Base-by-base conservation (phyloP, 31 red algal species). In the Odonthalia washingtoniensis region DNA sequence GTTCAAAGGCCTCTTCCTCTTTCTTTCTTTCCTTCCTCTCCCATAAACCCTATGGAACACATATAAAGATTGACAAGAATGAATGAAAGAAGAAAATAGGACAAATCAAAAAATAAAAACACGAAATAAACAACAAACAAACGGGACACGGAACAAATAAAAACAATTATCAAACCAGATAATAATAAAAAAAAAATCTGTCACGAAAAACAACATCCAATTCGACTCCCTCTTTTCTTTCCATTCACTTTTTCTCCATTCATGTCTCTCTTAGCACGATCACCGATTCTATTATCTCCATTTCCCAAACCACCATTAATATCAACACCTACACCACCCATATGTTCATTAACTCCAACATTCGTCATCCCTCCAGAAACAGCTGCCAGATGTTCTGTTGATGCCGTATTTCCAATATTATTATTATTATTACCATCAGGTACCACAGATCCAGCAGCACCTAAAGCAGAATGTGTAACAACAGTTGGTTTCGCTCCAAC, bases 401-500 rank as follows among this genome's bases (percentile, higher is more conserved):
- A 73, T 1, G 73, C 33, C 33, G 82, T 35, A 63, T 60, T 67
- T n/a, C n/a, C n/a, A n/a, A n/a, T n/a, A n/a, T n/a, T n/a, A n/a
- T n/a, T n/a, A n/a, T n/a, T n/a, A n/a, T n/a, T n/a, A n/a, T n/a
- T n/a, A n/a, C n/a, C n/a, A 9, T 87, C 90, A 9, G 52, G 79
- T 28, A 82, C 16, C 31, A 76, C 5, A 21, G 36, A 64, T 26
- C 90, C 83, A 3, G 83, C 82, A 30, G 90, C 76, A 42, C 83
- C 90, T 27, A 92, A 66, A 4, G 73, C 90, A 52, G 73, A 84
- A 64, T 91, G 80, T 39, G 79, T 91, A 1, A 91, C 89, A 43
- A 91, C 89, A 27, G 89, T 91, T 72, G 82, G 89, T 57, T 91
- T 91, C 18, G 89, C 89, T 30, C 89, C 89, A 14, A 80, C 82